Base-by-base conservation (phyloP, 306 rosid genomes). In the Senna tora region DNA sequence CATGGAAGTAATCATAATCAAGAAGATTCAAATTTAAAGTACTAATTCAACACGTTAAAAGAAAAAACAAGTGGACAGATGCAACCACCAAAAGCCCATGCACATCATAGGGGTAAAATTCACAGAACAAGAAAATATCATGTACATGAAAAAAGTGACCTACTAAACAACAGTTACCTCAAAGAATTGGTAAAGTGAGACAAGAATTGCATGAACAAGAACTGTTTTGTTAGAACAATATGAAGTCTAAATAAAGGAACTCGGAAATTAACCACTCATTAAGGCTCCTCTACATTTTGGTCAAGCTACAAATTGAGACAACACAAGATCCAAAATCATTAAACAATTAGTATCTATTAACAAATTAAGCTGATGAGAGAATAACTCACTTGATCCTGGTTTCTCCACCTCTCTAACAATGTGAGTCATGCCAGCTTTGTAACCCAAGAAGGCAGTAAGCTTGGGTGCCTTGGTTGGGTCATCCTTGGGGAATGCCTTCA, bases 351-450 rank as follows among this genome's bases (percentile, higher is more conserved):
- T 53, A 19, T 9, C 12, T 19, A 53, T 53, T 17, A 58, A 12
- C 20, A 58, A 60, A 60, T 17, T 57, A 47, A 3, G 50, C 3
- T 9, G 0, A 9, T 51, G 20, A 54, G 16, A 62, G 21, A 54
- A 1, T 4, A 2, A 4, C 80, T 9, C 64, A 85, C 89, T 85
- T n/a, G 89, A 85, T 22, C 89, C 86, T 2, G 89, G 84, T 22
- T 85, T 85, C 75, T 85, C 86, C 1, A 85, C 89, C 74, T 85
- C 89, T 46, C 86, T 79, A 39, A 85, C 89, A 69, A 85, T 85
- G 72, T 85, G 89, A 2, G 89, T 85, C 86, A 85, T 85, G 13
- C 86, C 82, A 45, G 89, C 86, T 80, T 85, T 85, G 79, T 85
- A 82, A 19, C 86, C 86, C 38, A 85, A 54, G 6, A 85, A 85